Percentiles rank a stretch among this genome's conserved stretches.
These are phyloP conservation scores for Crithidia acanthocephali DNA, from an alignment of 208 protist species.

Conservation along the genomic window DNA sequence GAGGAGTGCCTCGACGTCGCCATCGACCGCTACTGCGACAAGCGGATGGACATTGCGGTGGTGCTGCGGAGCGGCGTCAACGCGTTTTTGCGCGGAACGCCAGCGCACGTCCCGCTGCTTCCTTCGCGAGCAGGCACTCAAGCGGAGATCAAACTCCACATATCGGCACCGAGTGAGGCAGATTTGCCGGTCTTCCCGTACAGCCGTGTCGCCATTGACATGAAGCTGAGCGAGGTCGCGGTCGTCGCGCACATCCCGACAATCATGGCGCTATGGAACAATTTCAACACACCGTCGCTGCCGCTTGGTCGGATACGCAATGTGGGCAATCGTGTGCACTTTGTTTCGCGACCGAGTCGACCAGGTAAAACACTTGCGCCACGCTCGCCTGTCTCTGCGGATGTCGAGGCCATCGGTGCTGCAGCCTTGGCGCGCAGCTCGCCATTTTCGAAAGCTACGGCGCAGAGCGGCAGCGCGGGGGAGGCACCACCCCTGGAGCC, in stretches of 20 bases:
- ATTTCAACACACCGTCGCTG: constrained; percentile 56
- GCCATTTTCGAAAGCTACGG: not conserved
- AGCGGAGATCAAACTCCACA: constrained; percentile 33
- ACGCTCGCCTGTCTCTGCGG: constrained; percentile 29
- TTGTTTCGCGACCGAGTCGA: constrained; percentile 25
- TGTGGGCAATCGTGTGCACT: constrained; percentile 58
- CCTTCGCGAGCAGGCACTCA: constrained; percentile 31
- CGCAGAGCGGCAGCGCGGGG: not conserved
- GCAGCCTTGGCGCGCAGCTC: constrained; percentile 29
- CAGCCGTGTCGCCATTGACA: constrained; percentile 25
- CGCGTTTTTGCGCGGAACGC: constrained; percentile 36
- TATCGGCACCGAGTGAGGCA: constrained; percentile 36
- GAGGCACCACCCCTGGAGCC: not conserved
- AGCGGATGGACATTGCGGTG: constrained; percentile 53
- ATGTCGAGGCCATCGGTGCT: constrained; percentile 26
- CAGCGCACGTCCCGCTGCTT: constrained; percentile 37
- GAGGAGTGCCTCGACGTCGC: constrained; percentile 35
- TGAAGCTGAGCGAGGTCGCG: constrained; percentile 25
- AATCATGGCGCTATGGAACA: constrained; percentile 52
- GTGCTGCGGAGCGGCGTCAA: constrained; percentile 39
- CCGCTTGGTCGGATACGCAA: constrained; percentile 52
- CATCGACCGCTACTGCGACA: constrained; percentile 58
- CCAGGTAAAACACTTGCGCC: constrained; percentile 16
- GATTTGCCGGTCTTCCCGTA: constrained; percentile 62
- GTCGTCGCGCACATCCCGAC: constrained; percentile 60